phyloP scores from a whole-genome alignment of 2,329 filamentous ascomycete species.

The Hymenoscyphus linearis region DNA sequence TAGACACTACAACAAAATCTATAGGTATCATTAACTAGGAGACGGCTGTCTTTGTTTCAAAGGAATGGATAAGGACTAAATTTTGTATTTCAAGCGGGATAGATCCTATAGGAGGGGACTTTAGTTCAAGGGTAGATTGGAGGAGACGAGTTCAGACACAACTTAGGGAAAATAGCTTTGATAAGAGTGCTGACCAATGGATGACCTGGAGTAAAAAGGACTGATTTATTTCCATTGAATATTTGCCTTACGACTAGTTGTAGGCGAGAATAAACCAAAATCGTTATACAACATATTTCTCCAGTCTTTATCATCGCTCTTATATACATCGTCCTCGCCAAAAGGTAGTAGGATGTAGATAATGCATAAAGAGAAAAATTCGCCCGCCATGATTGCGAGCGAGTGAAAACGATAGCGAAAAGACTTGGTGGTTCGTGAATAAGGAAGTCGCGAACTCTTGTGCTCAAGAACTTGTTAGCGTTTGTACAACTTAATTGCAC shows the following conservation, averaged over 20 bases:
- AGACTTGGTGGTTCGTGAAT: too few relatives aligned
- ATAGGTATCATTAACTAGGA: conserved; percentile 12
- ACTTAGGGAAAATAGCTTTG: conserved; percentile 7
- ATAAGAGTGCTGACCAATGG: conserved; percentile 8
- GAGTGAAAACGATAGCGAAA: too few relatives aligned
- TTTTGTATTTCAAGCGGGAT: conserved; percentile 11
- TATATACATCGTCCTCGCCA: too few relatives aligned
- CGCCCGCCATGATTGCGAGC: too few relatives aligned
- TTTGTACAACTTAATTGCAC: too few relatives aligned
- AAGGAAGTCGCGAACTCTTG: too few relatives aligned
- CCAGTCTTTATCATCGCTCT: too few relatives aligned
- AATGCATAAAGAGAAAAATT: too few relatives aligned
- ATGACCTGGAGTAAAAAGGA: conserved; percentile 6
- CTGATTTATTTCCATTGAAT: conserved; percentile 1
- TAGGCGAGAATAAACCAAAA: not conserved
- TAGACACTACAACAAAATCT: conserved; percentile 2
- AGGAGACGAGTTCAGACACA: conserved; percentile 11
- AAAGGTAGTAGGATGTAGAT: too few relatives aligned
- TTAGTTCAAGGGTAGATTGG: conserved; percentile 10
- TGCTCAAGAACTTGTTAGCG: too few relatives aligned
- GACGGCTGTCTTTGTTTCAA: conserved; percentile 13
- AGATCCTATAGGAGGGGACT: conserved; percentile 6
- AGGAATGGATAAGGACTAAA: conserved; percentile 13
- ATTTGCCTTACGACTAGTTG: not conserved
- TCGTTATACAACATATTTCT: not conserved